Base-by-base conservation (phyloP, 345 rosid genomes). In the Mangifera indica region DNA sequence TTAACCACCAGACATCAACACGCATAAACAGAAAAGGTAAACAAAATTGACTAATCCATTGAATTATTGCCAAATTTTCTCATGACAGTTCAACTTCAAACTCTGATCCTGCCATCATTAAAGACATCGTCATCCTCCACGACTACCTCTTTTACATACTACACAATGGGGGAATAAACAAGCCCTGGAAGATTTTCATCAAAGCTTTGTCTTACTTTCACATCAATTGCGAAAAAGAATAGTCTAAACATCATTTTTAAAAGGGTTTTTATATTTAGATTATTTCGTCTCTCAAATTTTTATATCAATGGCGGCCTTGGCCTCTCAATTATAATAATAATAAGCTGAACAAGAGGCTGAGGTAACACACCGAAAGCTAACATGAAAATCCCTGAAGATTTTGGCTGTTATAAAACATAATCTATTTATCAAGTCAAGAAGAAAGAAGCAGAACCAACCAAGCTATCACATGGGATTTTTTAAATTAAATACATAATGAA, bases 401-500 rank as follows among this genome's bases (percentile, higher is more conserved):
- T 24, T 66, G 62, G 45, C 32, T 15, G 32, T 60, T 69, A 48
- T 55, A 7, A 13, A 3, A 4, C 53, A 49, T 15, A 79, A 34
- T 63, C 74, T 71, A 59, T 40, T 68, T 29, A 29, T 29, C 32
- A 66, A 55, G 66, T 64, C 52, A 59, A 67, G 37, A 6, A 51
- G 72, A 48, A 52, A 55, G 10, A 1, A 51, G 69, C n/a, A n/a
- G n/a, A n/a, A n/a, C n/a, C n/a, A n/a, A n/a, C n/a, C n/a, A n/a
- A 14, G 60, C 66, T 46, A 59, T 20, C 17, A 63, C 81, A 72
- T 72, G 49, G 77, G 75, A 77, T 67, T 42, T 77, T 67, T 68
- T 79, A 67, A 58, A 66, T 40, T 74, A 53, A 58, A 57, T 61
- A 44, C 60, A 66, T 24, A 46, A 15, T 52, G 29, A n/a, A 72